Conservation (phyloP, 805 yeast species). For the Scheffersomyces spartinae region DNA sequence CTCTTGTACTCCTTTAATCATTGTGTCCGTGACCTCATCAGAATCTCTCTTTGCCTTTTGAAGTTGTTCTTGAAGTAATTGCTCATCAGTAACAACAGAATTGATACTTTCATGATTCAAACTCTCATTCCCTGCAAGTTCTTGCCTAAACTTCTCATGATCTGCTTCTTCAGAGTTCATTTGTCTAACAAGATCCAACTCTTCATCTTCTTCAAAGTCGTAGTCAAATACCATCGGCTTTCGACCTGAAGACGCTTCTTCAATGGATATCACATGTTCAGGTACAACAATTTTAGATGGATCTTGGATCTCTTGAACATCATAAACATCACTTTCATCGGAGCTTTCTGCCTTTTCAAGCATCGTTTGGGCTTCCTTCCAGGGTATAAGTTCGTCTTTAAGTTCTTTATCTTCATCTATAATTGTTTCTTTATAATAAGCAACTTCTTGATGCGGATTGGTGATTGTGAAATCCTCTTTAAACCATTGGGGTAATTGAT, state of each 20-base stretch:
- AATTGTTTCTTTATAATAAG: conserved; percentile 12
- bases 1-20: conserved; percentile 89
- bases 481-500: too few species aligned
- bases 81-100: conserved; percentile 34
- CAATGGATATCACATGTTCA: conserved; percentile 6
- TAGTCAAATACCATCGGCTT: conserved; percentile 31
- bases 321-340: conserved; percentile 3
- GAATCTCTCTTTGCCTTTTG: conserved; percentile 72
- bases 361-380: conserved; percentile 9
- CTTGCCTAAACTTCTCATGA: conserved; percentile 54
- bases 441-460: too few species aligned
- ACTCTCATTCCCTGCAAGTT: too few species aligned
- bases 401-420: conserved; percentile 14
- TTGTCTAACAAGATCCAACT: conserved; percentile 50
- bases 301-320: conserved; percentile 2
- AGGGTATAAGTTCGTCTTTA: too few species aligned
- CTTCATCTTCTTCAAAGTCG: conserved; percentile 71
- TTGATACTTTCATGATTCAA: conserved; percentile 10
- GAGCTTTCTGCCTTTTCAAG: conserved; percentile 1
- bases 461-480: too few species aligned
- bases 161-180: conserved; percentile 63
- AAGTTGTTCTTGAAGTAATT: conserved; percentile 45
- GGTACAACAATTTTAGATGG: conserved; percentile 3
- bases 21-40: conserved; percentile 77
- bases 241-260: conserved; percentile 11